Percentiles rank a stretch among this genome's conserved stretches.
These are phyloP conservation scores for Ganoderma resinaceum DNA, from an alignment of 1,284 basidiomycete genomes.

Conservation along the genomic window DNA sequence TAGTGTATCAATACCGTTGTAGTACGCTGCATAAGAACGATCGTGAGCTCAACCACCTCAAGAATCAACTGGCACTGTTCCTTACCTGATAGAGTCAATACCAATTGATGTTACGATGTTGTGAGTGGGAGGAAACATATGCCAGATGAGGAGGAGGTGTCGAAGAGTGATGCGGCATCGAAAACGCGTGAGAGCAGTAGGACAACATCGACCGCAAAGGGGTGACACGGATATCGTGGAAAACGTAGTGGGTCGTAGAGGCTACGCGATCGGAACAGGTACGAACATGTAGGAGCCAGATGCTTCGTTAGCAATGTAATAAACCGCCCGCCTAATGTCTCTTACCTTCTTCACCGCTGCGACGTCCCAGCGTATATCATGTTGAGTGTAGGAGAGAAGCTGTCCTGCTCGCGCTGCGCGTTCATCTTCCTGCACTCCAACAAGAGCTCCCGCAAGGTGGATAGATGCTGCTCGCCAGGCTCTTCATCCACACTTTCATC, in stretches of 20 bases:
- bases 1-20: neutral
- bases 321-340: neutral
- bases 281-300: neutral
- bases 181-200: slow-evolving; percentile 26
- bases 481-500: slow-evolving; percentile 41
- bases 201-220: slow-evolving; percentile 16
- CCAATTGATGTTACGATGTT: neutral
- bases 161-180: neutral
- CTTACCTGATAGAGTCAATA: neutral
- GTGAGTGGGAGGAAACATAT: slow-evolving; percentile 10
- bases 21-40: neutral
- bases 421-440: slow-evolving; percentile 57
- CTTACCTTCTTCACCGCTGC: slow-evolving; percentile 15
- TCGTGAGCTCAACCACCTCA: neutral
- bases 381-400: slow-evolving; percentile 23
- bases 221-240: slow-evolving; percentile 6
- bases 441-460: slow-evolving; percentile 54
- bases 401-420: slow-evolving; percentile 26
- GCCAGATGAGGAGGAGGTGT: slow-evolving; percentile 1
- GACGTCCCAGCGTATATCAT: slow-evolving; percentile 28
- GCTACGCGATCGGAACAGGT: neutral
- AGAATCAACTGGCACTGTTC: neutral
- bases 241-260: slow-evolving; percentile 17
- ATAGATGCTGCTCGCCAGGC: slow-evolving; percentile 34
- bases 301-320: neutral